Conservation (phyloP, 2,329 filamentous ascomycete species). For the Colletotrichum camelliae region DNA sequence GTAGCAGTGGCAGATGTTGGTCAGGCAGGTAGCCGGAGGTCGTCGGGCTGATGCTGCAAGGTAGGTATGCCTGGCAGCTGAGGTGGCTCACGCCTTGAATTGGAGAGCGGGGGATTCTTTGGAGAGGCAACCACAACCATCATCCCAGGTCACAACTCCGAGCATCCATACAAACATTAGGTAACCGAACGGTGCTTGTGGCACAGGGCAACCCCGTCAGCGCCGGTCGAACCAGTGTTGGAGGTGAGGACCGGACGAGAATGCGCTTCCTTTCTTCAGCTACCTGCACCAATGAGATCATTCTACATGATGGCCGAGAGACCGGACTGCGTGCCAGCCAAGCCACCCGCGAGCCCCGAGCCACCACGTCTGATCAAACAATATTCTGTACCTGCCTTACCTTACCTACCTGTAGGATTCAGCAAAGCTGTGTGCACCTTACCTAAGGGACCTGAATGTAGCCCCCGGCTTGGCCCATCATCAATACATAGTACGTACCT, state of each 20-base stretch:
- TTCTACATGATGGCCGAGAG: not conserved
- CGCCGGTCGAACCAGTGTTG: not conserved
- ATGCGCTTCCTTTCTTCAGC: constrained; percentile 14
- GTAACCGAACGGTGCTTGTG: not conserved
- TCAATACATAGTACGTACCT: not conserved
- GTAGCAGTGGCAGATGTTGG: not conserved
- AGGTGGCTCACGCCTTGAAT: not conserved
- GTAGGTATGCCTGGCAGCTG: not conserved
- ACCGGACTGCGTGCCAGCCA: not conserved
- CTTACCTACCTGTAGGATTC: not conserved
- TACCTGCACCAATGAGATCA: not conserved
- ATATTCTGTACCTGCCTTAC: not conserved
- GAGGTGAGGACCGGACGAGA: not conserved
- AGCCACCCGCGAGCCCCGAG: constrained; percentile 18
- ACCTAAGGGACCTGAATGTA: not conserved
- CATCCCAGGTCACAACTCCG: not conserved
- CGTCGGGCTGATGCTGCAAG: not conserved
- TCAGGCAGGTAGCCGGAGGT: not conserved
- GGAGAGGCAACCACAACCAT: not conserved
- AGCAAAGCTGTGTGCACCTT: not conserved
- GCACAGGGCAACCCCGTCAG: not conserved
- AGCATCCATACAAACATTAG: not conserved
- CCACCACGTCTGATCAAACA: not conserved
- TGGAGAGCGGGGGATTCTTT: not conserved
- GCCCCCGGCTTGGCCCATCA: not conserved